Evolutionary conservation across 257 asterid species (phyloP).

Genomic region (Pogostemon cablin): DNA sequence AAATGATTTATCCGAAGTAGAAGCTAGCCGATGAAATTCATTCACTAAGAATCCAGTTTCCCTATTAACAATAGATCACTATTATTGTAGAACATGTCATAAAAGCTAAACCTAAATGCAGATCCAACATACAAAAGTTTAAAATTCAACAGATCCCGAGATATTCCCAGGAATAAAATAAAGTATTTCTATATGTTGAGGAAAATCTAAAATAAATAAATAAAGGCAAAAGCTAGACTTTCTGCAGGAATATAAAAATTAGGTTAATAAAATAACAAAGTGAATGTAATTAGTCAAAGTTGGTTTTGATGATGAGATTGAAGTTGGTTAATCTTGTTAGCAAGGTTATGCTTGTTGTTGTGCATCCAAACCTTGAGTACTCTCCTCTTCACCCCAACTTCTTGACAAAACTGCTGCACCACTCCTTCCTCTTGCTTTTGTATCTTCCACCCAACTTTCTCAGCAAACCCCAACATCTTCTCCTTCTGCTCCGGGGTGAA

Average conservation of each 20-base stretch:
- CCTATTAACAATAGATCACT: conserved; percentile 28
- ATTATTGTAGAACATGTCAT: conserved; percentile 12
- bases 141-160: conserved; percentile 28
- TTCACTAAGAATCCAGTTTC: conserved; percentile 22
- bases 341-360: conserved; percentile 74
- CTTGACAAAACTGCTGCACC: conserved; percentile 85
- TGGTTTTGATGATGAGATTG: conserved; percentile 29
- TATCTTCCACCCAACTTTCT: conserved; percentile 89
- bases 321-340: conserved; percentile 46
- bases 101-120: conserved; percentile 16
- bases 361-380: conserved; percentile 97
- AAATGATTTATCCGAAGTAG: not conserved
- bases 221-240: not conserved
- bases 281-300: conserved; percentile 18
- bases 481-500: conserved; percentile 85
- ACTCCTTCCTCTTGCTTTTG: conserved; percentile 79
- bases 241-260: not conserved
- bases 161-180: not conserved
- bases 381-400: conserved; percentile 74
- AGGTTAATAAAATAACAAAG: not conserved
- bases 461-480: conserved; percentile 82
- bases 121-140: conserved; percentile 13
- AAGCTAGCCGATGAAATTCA: conserved; percentile 12
- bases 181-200: not conserved
- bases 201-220: not conserved